Base-by-base conservation (phyloP, 2,329 filamentous ascomycete genomes). In the Pseudocercospora fijiensis region DNA sequence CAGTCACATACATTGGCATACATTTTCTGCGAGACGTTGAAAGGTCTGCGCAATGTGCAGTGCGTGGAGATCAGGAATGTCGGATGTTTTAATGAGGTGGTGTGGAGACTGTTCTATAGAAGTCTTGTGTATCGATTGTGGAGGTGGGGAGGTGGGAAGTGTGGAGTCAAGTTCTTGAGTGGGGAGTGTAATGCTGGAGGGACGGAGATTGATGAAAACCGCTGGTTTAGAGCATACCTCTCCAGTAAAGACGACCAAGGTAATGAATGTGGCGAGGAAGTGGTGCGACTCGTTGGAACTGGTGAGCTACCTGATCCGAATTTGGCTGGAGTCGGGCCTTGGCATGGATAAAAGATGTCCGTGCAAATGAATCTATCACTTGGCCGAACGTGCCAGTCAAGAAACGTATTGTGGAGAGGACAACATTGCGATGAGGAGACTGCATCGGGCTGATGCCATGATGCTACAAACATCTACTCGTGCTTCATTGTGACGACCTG, bases 1-100 rank as follows among this genome's bases (percentile, higher is more conserved):
- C 74, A 77, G 49, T 66, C 67, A 20, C 76, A 77, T 58, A 76
- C 74, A 11, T 65, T 77, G 52, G 75, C 75, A 7, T 76, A 76
- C 64, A 73, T 76, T 52, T 69, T 77, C 52, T 70, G 71, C 45
- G 75, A 77, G 69, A 76, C 74, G 24, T 59, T 76, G 26, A 74
- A 74, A 65, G 66, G 70, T 45, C 63, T 77, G 63, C 28, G 70
- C 5, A 71, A 72, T 8, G 72, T 77, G 2, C 51, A 65, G 22
- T 67, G 64, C 55, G 63, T 77, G 11, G 65, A 72, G 41, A 73
- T 77, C 55, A 58, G 69, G 59, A 76, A 77, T 53, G 41, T 70
- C 30, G 71, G 66, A 4, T 76, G 73, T 51, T 77, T 76, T 67
- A 72, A 73, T 47, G 70, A 71, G 20, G 68, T 67, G 28, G 71